Evolutionary conservation across 805 yeast species (phyloP), one percentile per base, ranked within the genome.

Genomic region (Torulaspora indica): DNA sequence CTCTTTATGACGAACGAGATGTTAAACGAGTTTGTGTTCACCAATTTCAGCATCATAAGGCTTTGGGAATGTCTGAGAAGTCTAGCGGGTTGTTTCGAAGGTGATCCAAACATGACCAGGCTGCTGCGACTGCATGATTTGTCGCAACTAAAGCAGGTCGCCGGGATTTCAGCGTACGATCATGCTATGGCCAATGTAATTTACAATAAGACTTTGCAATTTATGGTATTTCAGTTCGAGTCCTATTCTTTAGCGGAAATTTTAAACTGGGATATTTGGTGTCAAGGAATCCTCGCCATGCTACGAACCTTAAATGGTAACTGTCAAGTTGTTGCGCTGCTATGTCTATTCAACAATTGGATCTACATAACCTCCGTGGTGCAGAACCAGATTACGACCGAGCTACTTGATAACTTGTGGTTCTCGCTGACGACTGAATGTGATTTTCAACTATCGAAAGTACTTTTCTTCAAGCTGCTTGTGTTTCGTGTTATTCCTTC

Each of bases 291-390:
- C 2, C 30, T 54, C 9, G 53, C 51, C 36, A 52, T 61, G 54
- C 25, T 63, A 12, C 55, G 45, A 36, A 63, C 67, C 1, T 42
- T 52, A 14, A 53, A 54, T 38, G 47, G 43, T 20, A 56, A 60
- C 31, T 50, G 55, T 24, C 67, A 63, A 46, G 45, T 45, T 3
- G 51, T 50, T 20, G 56, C 59, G 6, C 35, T 61, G 2, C 22
- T 56, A 3, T 52, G 55, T 18, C 40, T 63, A 8, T 63, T 64
- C 40, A 64, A 64, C 43, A 46, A 51, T 7, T 63, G 68, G 68
- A 39, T 42, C 4, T 34, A 32, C 23, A 41, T 63, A 3, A 57
- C 66, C 3, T 6, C n/a, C 3, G 33, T 37, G 3, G 28, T 42
- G 8, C 51, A 46, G 32, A 24, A 13, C 5, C n/a, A 35, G 5